Conservation (phyloP, 768 basidiomycete species). For the Phylloporus rhodoxanthus region DNA sequence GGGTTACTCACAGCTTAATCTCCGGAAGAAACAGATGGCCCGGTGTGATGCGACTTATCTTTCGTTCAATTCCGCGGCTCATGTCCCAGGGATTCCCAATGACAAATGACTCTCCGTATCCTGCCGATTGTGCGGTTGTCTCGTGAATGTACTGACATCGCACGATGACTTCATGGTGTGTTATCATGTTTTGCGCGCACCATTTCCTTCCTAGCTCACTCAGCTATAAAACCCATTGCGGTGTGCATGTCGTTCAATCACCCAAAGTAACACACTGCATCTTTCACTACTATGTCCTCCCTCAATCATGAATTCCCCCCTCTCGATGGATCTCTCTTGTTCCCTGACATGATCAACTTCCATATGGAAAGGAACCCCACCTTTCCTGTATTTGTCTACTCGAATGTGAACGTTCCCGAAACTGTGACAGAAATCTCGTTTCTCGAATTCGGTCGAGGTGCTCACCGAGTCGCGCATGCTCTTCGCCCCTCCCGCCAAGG, state of each 20-base stretch:
- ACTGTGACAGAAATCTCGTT: no score
- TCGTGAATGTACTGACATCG: background rate
- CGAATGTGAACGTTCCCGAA: constrained; percentile 9
- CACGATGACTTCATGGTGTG: background rate
- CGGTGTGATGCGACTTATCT: background rate
- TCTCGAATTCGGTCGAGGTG: no score
- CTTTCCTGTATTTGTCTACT: constrained; percentile 13
- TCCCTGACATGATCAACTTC: constrained; percentile 22
- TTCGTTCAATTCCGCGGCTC: background rate
- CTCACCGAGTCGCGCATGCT: no score
- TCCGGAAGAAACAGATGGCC: background rate
- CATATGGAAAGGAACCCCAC: constrained; percentile 15
- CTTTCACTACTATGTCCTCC: background rate
- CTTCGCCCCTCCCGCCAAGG: no score
- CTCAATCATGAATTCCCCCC: constrained; percentile 6
- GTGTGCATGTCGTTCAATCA: background rate
- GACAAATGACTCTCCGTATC: background rate
- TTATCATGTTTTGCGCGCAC: background rate
- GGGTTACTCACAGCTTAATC: background rate
- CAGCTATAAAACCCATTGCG: constrained; percentile 11
- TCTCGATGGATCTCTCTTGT: constrained; percentile 14
- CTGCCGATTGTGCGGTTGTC: background rate
- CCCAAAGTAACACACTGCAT: background rate
- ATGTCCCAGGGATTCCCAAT: background rate
- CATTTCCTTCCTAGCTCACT: constrained; percentile 1